phyloP scores from a whole-genome alignment of 805 yeast genomes.

The Metschnikowia cubensis region DNA sequence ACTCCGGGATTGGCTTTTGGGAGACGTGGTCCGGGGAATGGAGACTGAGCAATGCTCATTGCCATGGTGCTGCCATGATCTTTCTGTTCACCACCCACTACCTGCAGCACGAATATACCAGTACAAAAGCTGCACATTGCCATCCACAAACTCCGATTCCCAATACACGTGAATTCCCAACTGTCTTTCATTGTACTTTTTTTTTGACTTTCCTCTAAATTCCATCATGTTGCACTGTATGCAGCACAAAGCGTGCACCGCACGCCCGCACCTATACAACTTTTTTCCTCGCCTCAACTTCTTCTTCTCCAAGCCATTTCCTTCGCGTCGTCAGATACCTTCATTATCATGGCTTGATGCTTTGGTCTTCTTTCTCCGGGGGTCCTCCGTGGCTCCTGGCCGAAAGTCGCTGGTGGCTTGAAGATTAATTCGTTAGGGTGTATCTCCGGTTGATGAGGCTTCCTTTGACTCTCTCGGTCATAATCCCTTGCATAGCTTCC shows the following conservation, averaged over 20 bases:
- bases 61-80: too few relatives aligned
- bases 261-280: not conserved
- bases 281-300: not conserved
- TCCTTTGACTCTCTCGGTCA: constrained; percentile 48
- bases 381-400: constrained; percentile 15
- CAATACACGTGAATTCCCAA: too few relatives aligned
- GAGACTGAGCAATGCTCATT: too few relatives aligned
- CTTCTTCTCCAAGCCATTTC: constrained; percentile 15
- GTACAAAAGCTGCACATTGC: too few relatives aligned
- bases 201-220: too few relatives aligned
- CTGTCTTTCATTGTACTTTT: too few relatives aligned
- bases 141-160: too few relatives aligned
- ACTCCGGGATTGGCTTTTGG: too few relatives aligned
- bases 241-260: not conserved
- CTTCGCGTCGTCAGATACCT: constrained; percentile 16
- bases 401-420: constrained; percentile 14
- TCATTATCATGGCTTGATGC: constrained; percentile 13
- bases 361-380: constrained; percentile 16
- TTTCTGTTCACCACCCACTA: too few relatives aligned
- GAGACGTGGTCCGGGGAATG: too few relatives aligned
- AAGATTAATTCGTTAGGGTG: constrained; percentile 32
- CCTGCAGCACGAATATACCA: too few relatives aligned
- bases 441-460: constrained; percentile 50
- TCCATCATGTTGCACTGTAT: not conserved
- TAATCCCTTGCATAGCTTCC: constrained; percentile 39